phyloP scores from a whole-genome alignment of 345 rosid species.

The Boechera stricta region DNA sequence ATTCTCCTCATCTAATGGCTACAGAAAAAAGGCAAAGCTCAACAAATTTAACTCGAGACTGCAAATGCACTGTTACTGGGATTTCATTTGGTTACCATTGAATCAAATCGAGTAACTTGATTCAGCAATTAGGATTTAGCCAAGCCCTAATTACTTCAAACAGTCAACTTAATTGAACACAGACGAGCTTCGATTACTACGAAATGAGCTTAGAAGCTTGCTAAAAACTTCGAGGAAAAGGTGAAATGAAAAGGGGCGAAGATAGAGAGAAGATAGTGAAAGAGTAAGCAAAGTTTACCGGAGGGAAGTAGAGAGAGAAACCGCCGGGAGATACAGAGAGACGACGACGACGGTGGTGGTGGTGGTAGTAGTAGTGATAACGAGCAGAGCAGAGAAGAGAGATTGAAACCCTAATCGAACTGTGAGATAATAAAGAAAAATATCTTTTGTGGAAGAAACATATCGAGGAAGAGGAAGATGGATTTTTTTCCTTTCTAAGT shows the following conservation, averaged over 20 bases:
- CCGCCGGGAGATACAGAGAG: constrained; percentile 1
- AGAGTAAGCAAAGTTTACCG: constrained; percentile 27
- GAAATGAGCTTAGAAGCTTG: constrained; percentile 5
- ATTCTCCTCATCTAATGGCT: neutral
- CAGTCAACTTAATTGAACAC: neutral
- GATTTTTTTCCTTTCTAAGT: neutral
- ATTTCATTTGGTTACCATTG: no score
- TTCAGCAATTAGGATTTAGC: neutral
- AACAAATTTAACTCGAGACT: neutral
- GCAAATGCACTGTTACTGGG: neutral
- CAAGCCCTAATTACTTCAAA: constrained; percentile 13
- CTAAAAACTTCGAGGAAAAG: neutral
- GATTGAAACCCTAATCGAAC: constrained; percentile 37
- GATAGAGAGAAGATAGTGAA: constrained; percentile 1
- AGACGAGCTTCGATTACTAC: constrained; percentile 4
- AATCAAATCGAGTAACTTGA: neutral
- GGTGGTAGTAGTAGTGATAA: neutral
- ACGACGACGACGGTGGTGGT: neutral
- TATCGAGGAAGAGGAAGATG: constrained; percentile 18
- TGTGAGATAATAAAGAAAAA: neutral
- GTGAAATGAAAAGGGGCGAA: constrained; percentile 15
- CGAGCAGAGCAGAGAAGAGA: constrained; percentile 2
- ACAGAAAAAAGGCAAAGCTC: neutral
- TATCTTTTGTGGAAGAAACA: constrained; percentile 16
- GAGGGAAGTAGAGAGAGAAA: neutral